phyloP scores from a whole-genome alignment of 2,329 filamentous ascomycete genomes.

The Coniochaeta ligniaria region DNA sequence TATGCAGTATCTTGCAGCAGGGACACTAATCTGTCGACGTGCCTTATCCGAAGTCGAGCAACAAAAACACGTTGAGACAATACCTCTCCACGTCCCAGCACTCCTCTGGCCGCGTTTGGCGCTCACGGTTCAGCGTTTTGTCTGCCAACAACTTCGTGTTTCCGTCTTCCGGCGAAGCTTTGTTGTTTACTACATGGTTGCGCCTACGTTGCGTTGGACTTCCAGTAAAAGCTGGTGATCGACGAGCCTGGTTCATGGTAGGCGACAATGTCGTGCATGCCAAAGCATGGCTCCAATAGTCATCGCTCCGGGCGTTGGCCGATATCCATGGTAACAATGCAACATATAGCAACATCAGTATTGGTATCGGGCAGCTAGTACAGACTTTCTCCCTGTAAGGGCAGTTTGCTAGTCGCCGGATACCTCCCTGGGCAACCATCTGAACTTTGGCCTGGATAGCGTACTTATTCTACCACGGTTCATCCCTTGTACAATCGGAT shows the following conservation, averaged over 20 bases:
- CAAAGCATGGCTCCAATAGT: neutral
- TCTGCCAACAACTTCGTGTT: too few relatives aligned
- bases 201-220: neutral
- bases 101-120: neutral
- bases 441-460: neutral
- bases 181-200: neutral
- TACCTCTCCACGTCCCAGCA: neutral
- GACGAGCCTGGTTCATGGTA: neutral
- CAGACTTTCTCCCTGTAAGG: too few relatives aligned
- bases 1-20: neutral
- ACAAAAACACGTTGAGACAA: neutral
- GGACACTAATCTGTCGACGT: neutral
- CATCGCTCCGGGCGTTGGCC: neutral
- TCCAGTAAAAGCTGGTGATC: neutral
- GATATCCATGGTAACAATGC: too few relatives aligned
- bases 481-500: too few relatives aligned
- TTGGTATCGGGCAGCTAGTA: neutral
- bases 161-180: neutral
- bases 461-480: too few relatives aligned
- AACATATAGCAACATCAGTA: too few relatives aligned
- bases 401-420: neutral
- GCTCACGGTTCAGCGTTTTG: too few relatives aligned
- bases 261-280: neutral
- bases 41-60: neutral
- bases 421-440: neutral